These are phyloP conservation scores for Grigorovia transvaalensis DNA, from an alignment of 805 yeast species.

Conservation along the genomic window DNA sequence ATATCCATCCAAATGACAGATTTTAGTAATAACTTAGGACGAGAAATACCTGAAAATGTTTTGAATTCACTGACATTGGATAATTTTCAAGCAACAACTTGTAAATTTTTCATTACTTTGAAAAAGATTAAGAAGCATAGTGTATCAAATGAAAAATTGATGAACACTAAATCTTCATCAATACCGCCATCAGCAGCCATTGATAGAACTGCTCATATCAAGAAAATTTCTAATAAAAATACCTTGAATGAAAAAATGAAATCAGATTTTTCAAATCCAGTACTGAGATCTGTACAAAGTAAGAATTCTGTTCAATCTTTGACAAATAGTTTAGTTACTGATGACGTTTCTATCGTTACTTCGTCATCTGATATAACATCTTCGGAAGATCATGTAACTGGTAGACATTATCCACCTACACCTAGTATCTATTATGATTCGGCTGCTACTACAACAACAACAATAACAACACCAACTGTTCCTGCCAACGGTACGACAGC, in stretches of 20 bases:
- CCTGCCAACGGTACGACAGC: neutral
- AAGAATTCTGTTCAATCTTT: conserved; percentile 22
- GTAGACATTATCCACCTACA: conserved; percentile 24
- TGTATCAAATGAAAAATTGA: conserved; percentile 4
- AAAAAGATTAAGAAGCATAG: neutral
- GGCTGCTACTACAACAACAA: conserved; percentile 2
- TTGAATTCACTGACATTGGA: conserved; percentile 31
- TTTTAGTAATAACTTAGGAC: conserved; percentile 50
- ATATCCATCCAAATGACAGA: conserved; percentile 55
- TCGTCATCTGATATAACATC: conserved; percentile 25
- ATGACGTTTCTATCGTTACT: conserved; percentile 20
- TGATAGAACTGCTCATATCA: neutral
- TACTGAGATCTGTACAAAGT: conserved; percentile 15
- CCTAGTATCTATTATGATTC: conserved; percentile 26
- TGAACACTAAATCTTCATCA: neutral
- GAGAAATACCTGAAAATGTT: conserved; percentile 40
- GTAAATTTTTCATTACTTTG: conserved; percentile 18
- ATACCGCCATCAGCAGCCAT: neutral
- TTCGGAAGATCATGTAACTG: conserved; percentile 19
- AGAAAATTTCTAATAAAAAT: neutral
- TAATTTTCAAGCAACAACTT: conserved; percentile 26
- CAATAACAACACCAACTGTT: neutral
- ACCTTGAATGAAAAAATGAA: neutral
- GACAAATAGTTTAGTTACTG: conserved; percentile 18
- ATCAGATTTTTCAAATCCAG: neutral